Base-by-base conservation (phyloP, 306 rosid species). In the Lagenaria siceraria region DNA sequence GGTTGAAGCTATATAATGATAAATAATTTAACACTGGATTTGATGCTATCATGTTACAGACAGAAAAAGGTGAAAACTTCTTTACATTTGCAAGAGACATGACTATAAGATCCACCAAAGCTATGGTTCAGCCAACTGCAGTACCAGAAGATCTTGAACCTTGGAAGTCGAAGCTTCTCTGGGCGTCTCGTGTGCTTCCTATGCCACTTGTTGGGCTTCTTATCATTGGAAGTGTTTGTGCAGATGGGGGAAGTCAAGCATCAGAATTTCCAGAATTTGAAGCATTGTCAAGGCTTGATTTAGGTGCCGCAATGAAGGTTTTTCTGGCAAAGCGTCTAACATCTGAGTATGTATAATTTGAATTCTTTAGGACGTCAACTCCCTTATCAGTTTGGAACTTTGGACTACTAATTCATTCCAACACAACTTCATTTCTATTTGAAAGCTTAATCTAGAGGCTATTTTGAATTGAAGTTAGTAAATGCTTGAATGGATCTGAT, bases 151-250 rank as follows among this genome's bases (percentile, higher is more conserved):
- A 89, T 87, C 97, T 92, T 86, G 97, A 80, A 70, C 91, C 97
- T 21, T 87, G 82, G 93, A 89, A 94, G 82, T 89, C 97, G 42
- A 95, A 92, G 84, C 97, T 95, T 85, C 81, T 88, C 66, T 90
- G 97, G 97, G 98, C 97, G 19, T 89, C 98, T 14, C 95, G 93
- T 46, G 92, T 90, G 64, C 97, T 95, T 82, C 98, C 97, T 25
- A 95, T 95, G 98, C 98, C 98, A 18, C 96, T 95, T 13, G 89
- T 95, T 52, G 98, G 98, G 77, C 93, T 92, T 62, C 83, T 95
- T 61, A 85, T 95, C 62, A 95, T 95, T 55, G 95, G 88, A 56
- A 68, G 92, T 48, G 85, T 95, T 52, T 92, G 97, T 84, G 89
- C 93, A 27, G 96, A 95, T 66, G 82, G 60, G 0, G 96, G 86